These are phyloP conservation scores for Crithidia fasciculata DNA, from an alignment of 208 protist genomes.

Conservation along the genomic window DNA sequence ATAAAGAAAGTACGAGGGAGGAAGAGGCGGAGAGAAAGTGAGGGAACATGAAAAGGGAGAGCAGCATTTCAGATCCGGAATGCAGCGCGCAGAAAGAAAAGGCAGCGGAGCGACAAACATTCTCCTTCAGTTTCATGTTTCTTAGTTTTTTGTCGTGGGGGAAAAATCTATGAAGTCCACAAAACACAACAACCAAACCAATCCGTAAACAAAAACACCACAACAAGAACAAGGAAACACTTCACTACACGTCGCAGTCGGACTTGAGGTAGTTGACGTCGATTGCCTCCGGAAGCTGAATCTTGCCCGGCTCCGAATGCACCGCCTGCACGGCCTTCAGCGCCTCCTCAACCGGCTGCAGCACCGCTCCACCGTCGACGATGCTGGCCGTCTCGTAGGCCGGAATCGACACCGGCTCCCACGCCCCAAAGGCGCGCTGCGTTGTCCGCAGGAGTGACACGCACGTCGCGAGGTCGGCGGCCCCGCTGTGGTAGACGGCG, in stretches of 20 bases:
- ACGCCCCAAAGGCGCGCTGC: conserved; percentile 63
- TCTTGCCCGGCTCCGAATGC: conserved; percentile 32
- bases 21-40: background rate
- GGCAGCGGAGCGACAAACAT: too few relatives aligned
- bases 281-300: conserved; percentile 76
- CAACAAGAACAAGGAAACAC: background rate
- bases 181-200: background rate
- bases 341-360: conserved; percentile 42
- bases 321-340: conserved; percentile 32
- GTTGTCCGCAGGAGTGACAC: conserved; percentile 49
- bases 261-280: conserved; percentile 81
- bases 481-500: conserved; percentile 40
- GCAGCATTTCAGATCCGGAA: too few relatives aligned
- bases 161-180: background rate
- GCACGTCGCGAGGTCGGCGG: conserved; percentile 35
- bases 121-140: background rate
- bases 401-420: conserved; percentile 55
- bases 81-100: background rate
- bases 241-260: conserved; percentile 33
- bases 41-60: background rate
- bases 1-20: background rate
- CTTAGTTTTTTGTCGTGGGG: background rate
- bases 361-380: conserved; percentile 34
- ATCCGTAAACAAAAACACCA: background rate
- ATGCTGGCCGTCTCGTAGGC: conserved; percentile 45